Evolutionary conservation across 2,329 filamentous ascomycete genomes (phyloP).

Genomic region (Neocucurbitaria cava): DNA sequence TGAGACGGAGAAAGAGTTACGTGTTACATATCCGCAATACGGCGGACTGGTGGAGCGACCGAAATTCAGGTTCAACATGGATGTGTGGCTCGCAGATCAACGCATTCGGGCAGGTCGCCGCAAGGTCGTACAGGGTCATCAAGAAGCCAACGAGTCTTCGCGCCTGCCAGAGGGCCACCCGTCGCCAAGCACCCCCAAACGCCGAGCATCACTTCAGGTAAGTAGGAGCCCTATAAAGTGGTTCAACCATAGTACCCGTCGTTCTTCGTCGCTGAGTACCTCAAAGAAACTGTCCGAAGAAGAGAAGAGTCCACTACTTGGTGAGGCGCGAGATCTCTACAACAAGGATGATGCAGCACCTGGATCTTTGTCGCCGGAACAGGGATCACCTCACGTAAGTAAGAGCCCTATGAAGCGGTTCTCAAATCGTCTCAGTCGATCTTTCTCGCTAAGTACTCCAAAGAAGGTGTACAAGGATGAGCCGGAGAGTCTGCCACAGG

Average conservation of each 20-base stretch:
- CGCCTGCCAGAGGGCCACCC: too few relatives aligned
- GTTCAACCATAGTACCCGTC: slow-evolving; percentile 23
- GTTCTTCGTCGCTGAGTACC: slow-evolving; percentile 20
- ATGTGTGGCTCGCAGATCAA: slow-evolving; percentile 38
- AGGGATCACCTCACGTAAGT: slow-evolving; percentile 1
- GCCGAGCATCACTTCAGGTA: background rate
- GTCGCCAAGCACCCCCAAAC: background rate
- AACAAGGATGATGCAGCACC: too few relatives aligned
- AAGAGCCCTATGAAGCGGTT: slow-evolving; percentile 29
- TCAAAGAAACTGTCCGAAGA: slow-evolving; percentile 9
- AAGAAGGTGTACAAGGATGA: slow-evolving; percentile 12
- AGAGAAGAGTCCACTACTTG: slow-evolving; percentile 29
- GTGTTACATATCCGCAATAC: slow-evolving; percentile 38
- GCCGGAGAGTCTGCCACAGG: slow-evolving; percentile 29
- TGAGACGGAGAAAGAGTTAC: slow-evolving; percentile 37
- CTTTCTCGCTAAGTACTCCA: slow-evolving; percentile 17
- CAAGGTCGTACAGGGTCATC: slow-evolving; percentile 14
- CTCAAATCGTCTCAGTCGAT: slow-evolving; percentile 23
- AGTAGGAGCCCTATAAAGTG: slow-evolving; percentile 26
- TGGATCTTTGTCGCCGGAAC: too few relatives aligned
- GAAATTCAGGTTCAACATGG: slow-evolving; percentile 34
- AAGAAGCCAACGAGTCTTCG: too few relatives aligned
- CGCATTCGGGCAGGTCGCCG: slow-evolving; percentile 23
- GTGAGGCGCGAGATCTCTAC: too few relatives aligned
- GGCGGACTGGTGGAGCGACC: slow-evolving; percentile 42